phyloP scores from a whole-genome alignment of 371 early-diverging fungal species.

The Mucor lusitanicus region DNA sequence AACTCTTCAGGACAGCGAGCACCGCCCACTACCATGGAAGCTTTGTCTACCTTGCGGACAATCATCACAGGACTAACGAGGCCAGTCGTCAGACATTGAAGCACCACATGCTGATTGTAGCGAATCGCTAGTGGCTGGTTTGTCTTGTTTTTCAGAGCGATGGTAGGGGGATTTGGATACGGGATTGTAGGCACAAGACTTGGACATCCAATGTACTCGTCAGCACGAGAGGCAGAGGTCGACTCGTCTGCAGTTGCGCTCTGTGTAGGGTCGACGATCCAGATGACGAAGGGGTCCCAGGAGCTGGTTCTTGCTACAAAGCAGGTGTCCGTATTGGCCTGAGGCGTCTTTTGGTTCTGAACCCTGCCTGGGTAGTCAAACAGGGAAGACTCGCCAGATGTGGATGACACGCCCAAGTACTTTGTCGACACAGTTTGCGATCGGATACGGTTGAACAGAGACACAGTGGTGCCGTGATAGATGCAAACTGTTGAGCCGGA shows the following conservation, averaged over 20 bases:
- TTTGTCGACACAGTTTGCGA: constrained; percentile 88
- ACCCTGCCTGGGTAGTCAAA: constrained; percentile 31
- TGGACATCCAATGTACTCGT: constrained; percentile 33
- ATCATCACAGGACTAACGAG: constrained; percentile 79
- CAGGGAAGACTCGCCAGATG: constrained; percentile 29
- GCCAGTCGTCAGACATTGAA: constrained; percentile 76
- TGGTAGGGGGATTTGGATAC: constrained; percentile 67
- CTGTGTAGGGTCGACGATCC: constrained; percentile 71
- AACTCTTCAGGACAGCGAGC: constrained; percentile 22
- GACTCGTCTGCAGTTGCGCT: constrained; percentile 9
- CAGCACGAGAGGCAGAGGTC: constrained; percentile 37
- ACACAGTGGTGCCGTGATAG: constrained; percentile 80
- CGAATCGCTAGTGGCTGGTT: constrained; percentile 67
- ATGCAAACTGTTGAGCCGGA: constrained; percentile 60
- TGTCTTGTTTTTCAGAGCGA: constrained; percentile 54
- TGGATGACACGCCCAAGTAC: constrained; percentile 69
- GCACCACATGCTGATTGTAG: constrained; percentile 76
- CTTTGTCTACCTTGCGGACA: constrained; percentile 78
- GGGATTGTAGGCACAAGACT: constrained; percentile 28
- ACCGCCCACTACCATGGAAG: constrained; percentile 72
- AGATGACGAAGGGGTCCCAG: constrained; percentile 85
- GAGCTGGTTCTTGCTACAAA: constrained; percentile 71
- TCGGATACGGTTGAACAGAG: constrained; percentile 71
- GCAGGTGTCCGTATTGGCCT: constrained; percentile 39
- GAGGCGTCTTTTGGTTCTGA: constrained; percentile 12